These are phyloP conservation scores for Tuctoria greenei DNA, from an alignment of 176 grass and related monocot species.

Conservation along the genomic window DNA sequence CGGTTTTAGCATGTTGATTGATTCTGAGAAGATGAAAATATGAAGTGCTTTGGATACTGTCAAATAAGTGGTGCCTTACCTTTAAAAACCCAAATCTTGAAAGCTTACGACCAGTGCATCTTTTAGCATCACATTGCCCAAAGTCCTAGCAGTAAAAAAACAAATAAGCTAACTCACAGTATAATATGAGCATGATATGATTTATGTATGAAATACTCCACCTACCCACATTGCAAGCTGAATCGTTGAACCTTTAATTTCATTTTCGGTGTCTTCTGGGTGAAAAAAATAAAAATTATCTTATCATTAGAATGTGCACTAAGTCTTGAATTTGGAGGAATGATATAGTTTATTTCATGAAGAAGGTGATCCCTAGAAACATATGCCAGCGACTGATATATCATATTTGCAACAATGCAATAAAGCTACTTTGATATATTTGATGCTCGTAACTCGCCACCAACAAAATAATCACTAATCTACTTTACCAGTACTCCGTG, in stretches of 20 bases:
- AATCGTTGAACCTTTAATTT: constrained; percentile 57
- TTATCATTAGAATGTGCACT: constrained; percentile 12
- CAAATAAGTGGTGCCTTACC: constrained; percentile 40
- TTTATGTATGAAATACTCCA: constrained; percentile 7
- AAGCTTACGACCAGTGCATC: constrained; percentile 95
- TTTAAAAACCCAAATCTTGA: constrained; percentile 87
- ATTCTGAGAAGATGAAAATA: not conserved
- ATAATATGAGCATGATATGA: not conserved
- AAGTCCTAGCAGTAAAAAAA: constrained; percentile 65
- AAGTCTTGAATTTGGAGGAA: not conserved
- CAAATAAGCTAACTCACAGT: not conserved
- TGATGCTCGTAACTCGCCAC: not conserved
- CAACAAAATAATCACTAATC: not conserved
- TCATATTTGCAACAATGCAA: not conserved
- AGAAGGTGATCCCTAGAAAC: not conserved
- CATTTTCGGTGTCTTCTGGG: constrained; percentile 51
- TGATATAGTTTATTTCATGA: not conserved
- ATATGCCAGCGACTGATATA: not conserved
- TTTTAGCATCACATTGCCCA: constrained; percentile 88
- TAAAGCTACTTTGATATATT: not conserved
- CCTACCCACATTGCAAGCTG: constrained; percentile 99
- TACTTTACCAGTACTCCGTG: not conserved
- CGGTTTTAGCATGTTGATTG: not conserved
- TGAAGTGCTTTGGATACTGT: not conserved
- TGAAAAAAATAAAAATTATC: constrained; percentile 10